phyloP scores from a whole-genome alignment of 2,329 filamentous ascomycete species.

The Epicoccum nigrum region DNA sequence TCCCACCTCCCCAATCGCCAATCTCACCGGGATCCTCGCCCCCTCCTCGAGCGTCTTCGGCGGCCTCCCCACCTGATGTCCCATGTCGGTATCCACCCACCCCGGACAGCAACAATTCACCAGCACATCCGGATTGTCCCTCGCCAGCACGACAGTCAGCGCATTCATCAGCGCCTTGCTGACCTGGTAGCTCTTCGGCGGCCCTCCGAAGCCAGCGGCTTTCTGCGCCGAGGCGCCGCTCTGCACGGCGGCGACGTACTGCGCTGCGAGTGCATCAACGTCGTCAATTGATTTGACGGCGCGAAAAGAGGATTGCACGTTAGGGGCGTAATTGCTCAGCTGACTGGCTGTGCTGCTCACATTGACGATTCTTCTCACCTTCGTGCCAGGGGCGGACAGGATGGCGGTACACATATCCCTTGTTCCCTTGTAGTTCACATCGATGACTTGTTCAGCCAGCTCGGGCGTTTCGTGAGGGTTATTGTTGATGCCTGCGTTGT shows the following conservation, averaged over 20 bases:
- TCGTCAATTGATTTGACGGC: not conserved
- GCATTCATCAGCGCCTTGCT: conserved; percentile 31
- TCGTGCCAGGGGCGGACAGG: not conserved
- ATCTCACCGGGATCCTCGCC: conserved; percentile 15
- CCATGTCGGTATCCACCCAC: conserved; percentile 23
- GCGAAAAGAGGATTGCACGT: not conserved
- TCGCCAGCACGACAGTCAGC: conserved; percentile 22
- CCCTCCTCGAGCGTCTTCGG: conserved; percentile 22
- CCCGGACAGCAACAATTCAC: conserved; percentile 28
- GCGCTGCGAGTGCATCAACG: conserved; percentile 10
- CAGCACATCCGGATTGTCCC: conserved; percentile 7
- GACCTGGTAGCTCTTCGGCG: conserved; percentile 29
- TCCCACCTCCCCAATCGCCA: conserved; percentile 18
- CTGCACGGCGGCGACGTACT: conserved; percentile 5
- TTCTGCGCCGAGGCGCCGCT: not conserved
- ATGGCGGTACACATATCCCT: conserved; percentile 23
- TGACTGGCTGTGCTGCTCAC: conserved; percentile 17
- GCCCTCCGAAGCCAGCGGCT: conserved; percentile 7
- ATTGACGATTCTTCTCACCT: conserved; percentile 21
- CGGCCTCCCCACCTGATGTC: conserved; percentile 16
- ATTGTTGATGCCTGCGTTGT: conserved; percentile 31
- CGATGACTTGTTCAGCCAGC: conserved; percentile 15
- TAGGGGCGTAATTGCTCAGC: conserved; percentile 14
- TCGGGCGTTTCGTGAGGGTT: conserved; percentile 20
- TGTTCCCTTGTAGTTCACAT: conserved; percentile 26